phyloP scores from a whole-genome alignment of 345 rosid genomes.

The Citrus sp. region DNA sequence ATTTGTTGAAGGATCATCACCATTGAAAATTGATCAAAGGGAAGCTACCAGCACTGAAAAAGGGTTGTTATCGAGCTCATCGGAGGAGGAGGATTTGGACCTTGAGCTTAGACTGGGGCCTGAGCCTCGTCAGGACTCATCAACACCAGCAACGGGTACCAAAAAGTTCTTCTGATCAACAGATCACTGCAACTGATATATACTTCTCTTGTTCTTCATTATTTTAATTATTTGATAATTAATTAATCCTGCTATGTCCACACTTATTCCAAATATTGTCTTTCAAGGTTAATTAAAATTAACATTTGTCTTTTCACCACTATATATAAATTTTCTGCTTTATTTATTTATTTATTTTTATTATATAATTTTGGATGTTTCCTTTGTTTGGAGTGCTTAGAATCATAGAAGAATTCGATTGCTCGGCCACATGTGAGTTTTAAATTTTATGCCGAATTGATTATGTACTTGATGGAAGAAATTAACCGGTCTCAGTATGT shows the following conservation, averaged over 20 bases:
- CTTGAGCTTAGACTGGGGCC: slow-evolving; percentile 63
- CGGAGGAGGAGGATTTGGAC: slow-evolving; percentile 27
- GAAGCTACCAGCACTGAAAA: not conserved
- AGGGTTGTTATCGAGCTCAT: slow-evolving; percentile 4
- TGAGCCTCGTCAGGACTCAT: slow-evolving; percentile 30
- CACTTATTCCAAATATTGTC: not conserved
- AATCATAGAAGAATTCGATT: not conserved
- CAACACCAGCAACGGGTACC: slow-evolving; percentile 29
- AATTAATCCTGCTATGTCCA: not conserved
- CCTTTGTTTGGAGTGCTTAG: not conserved
- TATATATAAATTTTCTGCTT: not conserved
- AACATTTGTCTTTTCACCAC: not conserved
- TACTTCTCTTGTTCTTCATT: not conserved
- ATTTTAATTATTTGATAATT: not conserved
- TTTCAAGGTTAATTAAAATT: not conserved
- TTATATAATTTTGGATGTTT: not conserved
- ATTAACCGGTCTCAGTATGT: not conserved
- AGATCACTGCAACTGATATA: not conserved
- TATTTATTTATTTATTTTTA: not conserved
- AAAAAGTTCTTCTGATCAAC: slow-evolving; percentile 38
- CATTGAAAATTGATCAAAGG: slow-evolving; percentile 13
- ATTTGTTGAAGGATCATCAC: slow-evolving; percentile 22
- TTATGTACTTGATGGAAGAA: not conserved
- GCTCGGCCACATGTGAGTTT: not conserved
- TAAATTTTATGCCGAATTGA: not conserved